A percentile compares a stretch with the other conserved stretches of the same genome.
Evolutionary conservation across 176 grass and related monocot genomes (phyloP).

Genomic region (Luzula sylvatica): DNA sequence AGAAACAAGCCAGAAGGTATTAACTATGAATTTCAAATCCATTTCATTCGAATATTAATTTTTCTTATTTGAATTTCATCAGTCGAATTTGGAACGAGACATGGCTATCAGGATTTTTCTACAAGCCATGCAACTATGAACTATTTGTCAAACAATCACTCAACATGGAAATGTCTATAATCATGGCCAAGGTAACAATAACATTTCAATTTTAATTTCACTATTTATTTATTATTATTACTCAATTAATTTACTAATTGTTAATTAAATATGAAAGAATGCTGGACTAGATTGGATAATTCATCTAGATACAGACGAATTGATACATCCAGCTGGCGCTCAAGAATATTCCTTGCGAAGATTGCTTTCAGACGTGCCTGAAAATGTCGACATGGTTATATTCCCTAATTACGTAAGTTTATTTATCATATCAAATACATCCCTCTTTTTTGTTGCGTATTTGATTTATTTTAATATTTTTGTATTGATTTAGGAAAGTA

Average conservation of each 20-base stretch:
- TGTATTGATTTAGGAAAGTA: constrained; percentile 67
- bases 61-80: constrained; percentile 3
- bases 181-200: constrained; percentile 78
- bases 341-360: constrained; percentile 75
- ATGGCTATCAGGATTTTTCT: constrained; percentile 90
- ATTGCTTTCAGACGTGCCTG: constrained; percentile 89
- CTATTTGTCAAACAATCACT: constrained; percentile 97
- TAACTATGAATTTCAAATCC: neutral
- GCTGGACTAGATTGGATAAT: constrained; percentile 93
- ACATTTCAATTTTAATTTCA: too few relatives aligned
- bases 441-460: constrained; percentile 19
- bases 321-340: constrained; percentile 88
- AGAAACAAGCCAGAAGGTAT: constrained; percentile 87
- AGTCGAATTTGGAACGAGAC: constrained; percentile 99
- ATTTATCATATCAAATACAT: constrained; percentile 6
- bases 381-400: constrained; percentile 99
- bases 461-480: constrained; percentile 20
- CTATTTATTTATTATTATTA: constrained; percentile 13
- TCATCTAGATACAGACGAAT: constrained; percentile 95
- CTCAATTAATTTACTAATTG: constrained; percentile 11
- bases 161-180: constrained; percentile 99
- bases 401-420: constrained; percentile 97
- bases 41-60: neutral
- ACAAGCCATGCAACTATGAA: constrained; percentile 98
- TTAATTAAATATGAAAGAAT: constrained; percentile 37